Base-by-base conservation (phyloP, 2,329 filamentous ascomycete species). In the Hortaea sp. region DNA sequence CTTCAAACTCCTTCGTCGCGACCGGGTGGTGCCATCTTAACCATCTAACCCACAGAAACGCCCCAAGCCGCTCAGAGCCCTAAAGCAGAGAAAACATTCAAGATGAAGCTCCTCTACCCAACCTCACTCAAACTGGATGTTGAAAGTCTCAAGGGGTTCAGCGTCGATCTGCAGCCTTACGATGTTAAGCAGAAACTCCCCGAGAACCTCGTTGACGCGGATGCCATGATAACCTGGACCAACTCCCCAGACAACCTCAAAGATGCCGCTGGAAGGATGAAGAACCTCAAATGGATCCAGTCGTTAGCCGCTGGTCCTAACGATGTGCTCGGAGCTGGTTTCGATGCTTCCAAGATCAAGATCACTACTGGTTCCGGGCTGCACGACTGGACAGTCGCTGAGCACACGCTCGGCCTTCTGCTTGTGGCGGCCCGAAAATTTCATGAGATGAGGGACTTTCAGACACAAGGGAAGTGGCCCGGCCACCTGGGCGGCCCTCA, bases 71-170 rank as follows among this genome's bases (percentile, higher is more conserved):
- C 20, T 20, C 20, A 20, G 20, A 20, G 20, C 20, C 20, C 20
- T 20, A 20, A 20, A 20, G 20, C 20, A 20, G 20, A 20, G 20
- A 20, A 20, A 20, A 20, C 20, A 20, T 20, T 20, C 10, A 20
- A 39, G 37, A 78, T 78, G 77, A 83, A 83, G 68, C 75, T 83
- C 53, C 77, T 82, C 53, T 82, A 82, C 67, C 79, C 79, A 43
- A 82, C 76, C 46, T 81, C 78, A 3, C 70, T 82, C 51, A 68
- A 67, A 44, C 72, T 82, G 61, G 72, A 82, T 66, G 57, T 72
- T 49, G 52, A 70, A 50, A 69, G 66, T 58, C 70, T 82, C 49
- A 65, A 80, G 54, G 79, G 78, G 57, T 82, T 79, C 69, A 69
- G 72, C 41, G 71, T 76, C 40, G 62, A 69, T 2, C 70, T 82